These are phyloP conservation scores for Phytophthora megakarya DNA, from an alignment of 352 stramenopile genomes.

Conservation along the genomic window DNA sequence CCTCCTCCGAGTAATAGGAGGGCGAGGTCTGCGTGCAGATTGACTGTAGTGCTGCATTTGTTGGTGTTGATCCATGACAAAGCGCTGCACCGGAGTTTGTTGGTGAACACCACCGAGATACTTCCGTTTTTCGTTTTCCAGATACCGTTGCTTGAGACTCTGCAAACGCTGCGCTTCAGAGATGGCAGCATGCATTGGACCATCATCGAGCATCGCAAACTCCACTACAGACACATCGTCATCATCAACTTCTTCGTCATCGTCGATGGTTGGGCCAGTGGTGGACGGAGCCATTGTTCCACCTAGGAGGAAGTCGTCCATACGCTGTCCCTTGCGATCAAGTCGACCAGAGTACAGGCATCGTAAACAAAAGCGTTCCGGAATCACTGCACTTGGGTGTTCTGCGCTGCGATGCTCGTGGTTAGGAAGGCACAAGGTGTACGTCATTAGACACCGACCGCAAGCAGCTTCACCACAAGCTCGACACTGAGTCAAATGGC, in stretches of 20 bases:
- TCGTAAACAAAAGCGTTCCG: conserved; percentile 68
- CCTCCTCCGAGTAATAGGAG: conserved; percentile 26
- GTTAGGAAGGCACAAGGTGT: conserved; percentile 59
- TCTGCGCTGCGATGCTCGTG: conserved; percentile 63
- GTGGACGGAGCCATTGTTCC: conserved; percentile 15
- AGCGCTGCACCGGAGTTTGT: conserved; percentile 19
- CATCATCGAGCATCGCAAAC: conserved; percentile 31
- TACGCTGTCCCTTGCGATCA: conserved; percentile 55
- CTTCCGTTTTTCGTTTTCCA: conserved; percentile 48
- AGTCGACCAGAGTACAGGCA: conserved; percentile 60
- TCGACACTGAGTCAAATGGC: conserved; percentile 51
- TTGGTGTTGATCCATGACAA: conserved; percentile 27
- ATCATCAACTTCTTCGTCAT: conserved; percentile 35
- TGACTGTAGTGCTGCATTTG: conserved; percentile 30
- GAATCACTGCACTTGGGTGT: conserved; percentile 65
- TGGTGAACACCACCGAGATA: conserved; percentile 23
- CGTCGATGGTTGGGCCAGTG: conserved; percentile 29
- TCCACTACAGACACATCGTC: conserved; percentile 35
- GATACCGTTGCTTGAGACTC: conserved; percentile 40
- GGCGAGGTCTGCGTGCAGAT: conserved; percentile 11
- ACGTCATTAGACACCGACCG: conserved; percentile 54
- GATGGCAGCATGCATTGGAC: conserved; percentile 32
- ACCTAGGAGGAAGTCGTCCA: conserved; percentile 43
- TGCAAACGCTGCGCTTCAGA: conserved; percentile 37
- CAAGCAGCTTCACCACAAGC: conserved; percentile 61